Evolutionary conservation across 177 flowering plant species (phyloP).

Genomic region (Vitis hybrid): DNA sequence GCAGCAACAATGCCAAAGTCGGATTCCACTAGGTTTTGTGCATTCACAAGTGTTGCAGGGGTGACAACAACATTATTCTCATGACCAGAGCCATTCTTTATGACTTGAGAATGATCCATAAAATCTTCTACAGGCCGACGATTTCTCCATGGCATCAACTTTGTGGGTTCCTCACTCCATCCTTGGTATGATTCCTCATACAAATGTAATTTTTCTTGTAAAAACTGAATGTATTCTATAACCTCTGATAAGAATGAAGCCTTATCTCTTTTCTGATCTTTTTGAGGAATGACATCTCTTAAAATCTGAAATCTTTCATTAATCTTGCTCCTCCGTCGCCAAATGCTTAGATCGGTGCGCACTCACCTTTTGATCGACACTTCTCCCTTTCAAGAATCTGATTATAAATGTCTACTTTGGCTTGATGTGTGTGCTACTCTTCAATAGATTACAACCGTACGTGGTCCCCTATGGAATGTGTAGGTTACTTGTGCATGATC

Average conservation of each 20-base stretch:
- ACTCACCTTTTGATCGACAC: too few relatives aligned
- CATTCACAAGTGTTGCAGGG: constrained; percentile 25
- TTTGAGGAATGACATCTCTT: constrained; percentile 60
- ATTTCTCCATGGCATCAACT: constrained; percentile 34
- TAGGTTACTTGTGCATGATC: too few relatives aligned
- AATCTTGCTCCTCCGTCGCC: too few relatives aligned
- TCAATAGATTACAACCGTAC: too few relatives aligned
- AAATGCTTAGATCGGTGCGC: too few relatives aligned
- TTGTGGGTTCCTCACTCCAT: constrained; percentile 59
- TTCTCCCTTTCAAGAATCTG: too few relatives aligned
- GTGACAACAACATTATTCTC: constrained; percentile 25
- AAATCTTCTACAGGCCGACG: constrained; percentile 27
- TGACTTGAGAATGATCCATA: constrained; percentile 29
- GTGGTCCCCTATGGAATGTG: too few relatives aligned
- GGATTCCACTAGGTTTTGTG: constrained; percentile 30
- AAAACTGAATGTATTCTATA: constrained; percentile 75
- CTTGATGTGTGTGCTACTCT: too few relatives aligned
- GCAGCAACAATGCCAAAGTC: constrained; percentile 25
- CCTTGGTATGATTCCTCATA: constrained; percentile 65
- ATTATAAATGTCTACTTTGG: too few relatives aligned
- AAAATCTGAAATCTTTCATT: constrained; percentile 36
- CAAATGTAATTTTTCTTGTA: constrained; percentile 72
- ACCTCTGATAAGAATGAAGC: constrained; percentile 70
- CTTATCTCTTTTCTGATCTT: constrained; percentile 69
- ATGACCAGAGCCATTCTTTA: constrained; percentile 26